These are phyloP conservation scores for Chlorella variabilis DNA, from an alignment of 163 green algal species.

Conservation along the genomic window DNA sequence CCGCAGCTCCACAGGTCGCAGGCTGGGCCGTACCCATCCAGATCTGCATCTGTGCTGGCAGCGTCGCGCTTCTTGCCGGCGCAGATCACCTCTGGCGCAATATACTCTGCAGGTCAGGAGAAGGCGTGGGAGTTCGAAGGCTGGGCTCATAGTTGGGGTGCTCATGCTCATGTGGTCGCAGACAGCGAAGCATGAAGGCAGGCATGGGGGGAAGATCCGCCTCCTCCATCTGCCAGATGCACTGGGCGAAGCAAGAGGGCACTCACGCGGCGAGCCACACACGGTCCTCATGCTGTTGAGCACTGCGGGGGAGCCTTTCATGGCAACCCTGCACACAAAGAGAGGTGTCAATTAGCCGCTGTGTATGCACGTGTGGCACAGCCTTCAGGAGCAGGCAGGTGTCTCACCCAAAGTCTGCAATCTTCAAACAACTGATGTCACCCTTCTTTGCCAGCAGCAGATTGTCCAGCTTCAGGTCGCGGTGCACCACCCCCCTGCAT, in stretches of 20 bases:
- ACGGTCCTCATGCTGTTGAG: slow-evolving; percentile 54
- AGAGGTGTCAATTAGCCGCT: no score
- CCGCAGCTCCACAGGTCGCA: slow-evolving; percentile 87
- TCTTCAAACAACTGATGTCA: slow-evolving; percentile 84
- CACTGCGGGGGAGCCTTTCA: slow-evolving; percentile 42
- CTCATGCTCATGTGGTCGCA: no score
- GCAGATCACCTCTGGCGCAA: slow-evolving; percentile 90
- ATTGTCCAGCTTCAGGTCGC: slow-evolving; percentile 90
- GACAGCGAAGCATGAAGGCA: no score
- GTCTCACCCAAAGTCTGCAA: slow-evolving; percentile 84
- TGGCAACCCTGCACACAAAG: slow-evolving; percentile 66
- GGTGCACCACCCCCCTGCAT: slow-evolving; percentile 53
- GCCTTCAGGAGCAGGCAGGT: no score
- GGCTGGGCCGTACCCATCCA: slow-evolving; percentile 7
- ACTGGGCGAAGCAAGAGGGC: neutral
- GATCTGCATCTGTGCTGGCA: neutral
- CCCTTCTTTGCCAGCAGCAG: slow-evolving; percentile 74
- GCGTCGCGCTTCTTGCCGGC: slow-evolving; percentile 23
- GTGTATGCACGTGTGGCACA: no score
- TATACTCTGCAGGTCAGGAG: slow-evolving; percentile 50
- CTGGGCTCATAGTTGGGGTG: neutral
- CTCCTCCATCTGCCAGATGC: no score
- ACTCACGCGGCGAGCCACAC: slow-evolving; percentile 71
- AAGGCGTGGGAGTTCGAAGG: neutral
- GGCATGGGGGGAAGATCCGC: no score